Evolutionary conservation across 352 stramenopile species (phyloP), one percentile per base, ranked within the genome.

Genomic region (Pilasporangium apinafurcum): DNA sequence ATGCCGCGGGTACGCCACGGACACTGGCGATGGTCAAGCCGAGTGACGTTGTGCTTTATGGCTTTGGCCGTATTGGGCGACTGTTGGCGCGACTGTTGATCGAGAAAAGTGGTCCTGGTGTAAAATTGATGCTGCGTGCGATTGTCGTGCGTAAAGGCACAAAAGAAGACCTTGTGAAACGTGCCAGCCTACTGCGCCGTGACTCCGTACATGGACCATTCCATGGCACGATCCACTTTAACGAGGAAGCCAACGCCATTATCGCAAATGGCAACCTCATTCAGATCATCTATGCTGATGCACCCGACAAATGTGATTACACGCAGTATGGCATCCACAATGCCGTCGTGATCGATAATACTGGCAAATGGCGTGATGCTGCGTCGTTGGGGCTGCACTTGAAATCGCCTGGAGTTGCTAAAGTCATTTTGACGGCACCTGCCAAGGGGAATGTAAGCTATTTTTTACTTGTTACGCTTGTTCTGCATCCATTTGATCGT

Each of bases 291-390:
- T 87, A 92, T 63, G 74, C 77, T 46, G 73, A 85, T 20, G 65
- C 65, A 30, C 81, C 83, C 1, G 82, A 92, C 59, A 87, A 92
- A 50, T 88, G 83, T 40, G 81, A 92, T 61, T 95, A 93, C 65
- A 86, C 76, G 8, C 64, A 85, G 54, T 88, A 92, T 51, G 81
- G 79, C 51, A 95, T 95, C 54, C 51, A 87, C 37, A 62, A 95
- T 49, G 83, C 84, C 22, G 78, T 95, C 31, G 82, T 95, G n/a
- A 86, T 95, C 50, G 85, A 95, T 54, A 93, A 92, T 65, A 95
- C 85, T 37, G 85, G 83, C 36, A 76, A 70, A 27, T 94, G 76
- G 76, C 74, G 83, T 31, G 78, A 92, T 53, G 65, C 65, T 32
- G 73, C 76, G 17, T 69, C 56, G 0, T 49, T 94, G 8, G 62